Evolutionary conservation across 257 asterid species (phyloP).

Genomic region (Scutellaria minor): DNA sequence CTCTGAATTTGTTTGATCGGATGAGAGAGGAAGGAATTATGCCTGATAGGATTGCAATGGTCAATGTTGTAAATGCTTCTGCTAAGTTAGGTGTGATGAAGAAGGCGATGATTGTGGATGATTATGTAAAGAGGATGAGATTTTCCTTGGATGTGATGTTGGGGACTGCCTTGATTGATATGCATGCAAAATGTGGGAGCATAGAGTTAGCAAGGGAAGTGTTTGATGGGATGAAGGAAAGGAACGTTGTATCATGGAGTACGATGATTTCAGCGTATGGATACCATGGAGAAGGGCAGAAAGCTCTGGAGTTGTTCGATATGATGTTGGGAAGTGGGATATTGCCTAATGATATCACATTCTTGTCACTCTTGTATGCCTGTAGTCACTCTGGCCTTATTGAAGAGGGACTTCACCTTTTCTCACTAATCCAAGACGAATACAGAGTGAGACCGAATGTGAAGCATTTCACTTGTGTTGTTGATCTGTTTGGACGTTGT

Average conservation of each 20-base stretch:
- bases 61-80: slow-evolving; percentile 56
- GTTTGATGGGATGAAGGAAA: slow-evolving; percentile 50
- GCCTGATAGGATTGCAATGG: slow-evolving; percentile 58
- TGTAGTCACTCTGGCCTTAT: slow-evolving; percentile 63
- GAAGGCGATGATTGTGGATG: slow-evolving; percentile 50
- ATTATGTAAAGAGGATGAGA: slow-evolving; percentile 36
- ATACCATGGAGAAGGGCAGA: slow-evolving; percentile 58
- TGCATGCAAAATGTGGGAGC: slow-evolving; percentile 65
- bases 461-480: slow-evolving; percentile 61
- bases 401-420: slow-evolving; percentile 53
- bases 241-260: slow-evolving; percentile 59
- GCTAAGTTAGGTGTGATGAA: slow-evolving; percentile 61
- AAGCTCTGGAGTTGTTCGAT: slow-evolving; percentile 57
- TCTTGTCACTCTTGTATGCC: slow-evolving; percentile 55
- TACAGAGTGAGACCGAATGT: slow-evolving; percentile 49
- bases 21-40: slow-evolving; percentile 50
- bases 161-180: slow-evolving; percentile 61
- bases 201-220: slow-evolving; percentile 52
- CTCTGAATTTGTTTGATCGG: slow-evolving; percentile 50
- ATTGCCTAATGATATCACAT: slow-evolving; percentile 51
- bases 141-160: slow-evolving; percentile 48
- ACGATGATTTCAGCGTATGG: slow-evolving; percentile 69
- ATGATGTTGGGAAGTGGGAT: slow-evolving; percentile 48
- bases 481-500: slow-evolving; percentile 59
- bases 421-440: slow-evolving; percentile 48